Evolutionary conservation across 805 yeast genomes (phyloP), one percentile per base, ranked within the genome.

Genomic region (Starmerella geochares): DNA sequence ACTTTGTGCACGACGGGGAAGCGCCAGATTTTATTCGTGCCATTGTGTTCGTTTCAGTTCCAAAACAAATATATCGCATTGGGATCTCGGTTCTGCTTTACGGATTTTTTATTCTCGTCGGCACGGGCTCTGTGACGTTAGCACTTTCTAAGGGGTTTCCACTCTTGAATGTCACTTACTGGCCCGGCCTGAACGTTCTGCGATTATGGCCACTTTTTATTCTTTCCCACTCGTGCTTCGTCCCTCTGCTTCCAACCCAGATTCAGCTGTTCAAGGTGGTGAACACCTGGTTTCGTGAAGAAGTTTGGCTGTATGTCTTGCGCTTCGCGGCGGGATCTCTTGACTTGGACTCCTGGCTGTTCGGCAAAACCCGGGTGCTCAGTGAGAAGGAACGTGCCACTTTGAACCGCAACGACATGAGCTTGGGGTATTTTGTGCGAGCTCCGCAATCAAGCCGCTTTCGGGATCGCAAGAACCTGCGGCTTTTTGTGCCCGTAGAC

Each of bases 1-100:
- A 79, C 64, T 92, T 92, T 68, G 83, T 92, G 53, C 76, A 95
- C 58, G 86, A 95, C 20, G 95, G 96, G 4, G 96, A 87, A 58
- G 96, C 92, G 62, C 95, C 95, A 35, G 83, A 85, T 58, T 80
- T 86, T 41, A 74, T 90, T 37, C 90, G 86, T 56, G 95, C 88
- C 62, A 92, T 95, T 1, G 66, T 92, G 47, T 81, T 83, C 51
- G 79, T 83, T 56, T 84, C 95, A 0, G 74, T 90, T 59, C 55
- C 66, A 8, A 68, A 81, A 41, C 96, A 92, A 62, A 54, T 88
- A 20, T 78, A 82, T 25, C 73, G 95, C 25, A 90, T 80, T 17
- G 70, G 77, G 40, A 84, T 85, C 17, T 88, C 88, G 61, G 57
- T 54, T 20, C 21, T 44, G 3, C 52, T 60, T 17, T 65, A 66